Conservation (phyloP, 768 basidiomycete genomes). For the Naganishia antarctica region DNA sequence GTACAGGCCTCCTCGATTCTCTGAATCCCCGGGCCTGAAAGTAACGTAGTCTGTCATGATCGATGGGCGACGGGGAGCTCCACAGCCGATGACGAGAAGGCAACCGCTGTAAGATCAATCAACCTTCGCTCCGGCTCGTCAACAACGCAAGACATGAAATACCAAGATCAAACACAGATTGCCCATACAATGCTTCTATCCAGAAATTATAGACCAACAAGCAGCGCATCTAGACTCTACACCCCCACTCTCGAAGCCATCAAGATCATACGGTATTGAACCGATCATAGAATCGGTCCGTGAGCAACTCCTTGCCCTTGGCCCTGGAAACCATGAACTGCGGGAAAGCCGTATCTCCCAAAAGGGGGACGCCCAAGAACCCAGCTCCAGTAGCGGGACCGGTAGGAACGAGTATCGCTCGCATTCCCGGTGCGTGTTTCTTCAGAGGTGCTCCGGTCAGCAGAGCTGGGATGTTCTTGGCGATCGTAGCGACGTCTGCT, state of each 20-base stretch:
- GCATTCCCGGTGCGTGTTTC: constrained; percentile 23
- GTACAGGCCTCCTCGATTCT: too few relatives aligned
- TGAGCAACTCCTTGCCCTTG: constrained; percentile 43
- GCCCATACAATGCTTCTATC: too few relatives aligned
- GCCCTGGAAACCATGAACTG: constrained; percentile 33
- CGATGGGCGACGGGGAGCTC: too few relatives aligned
- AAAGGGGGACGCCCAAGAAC: constrained; percentile 17
- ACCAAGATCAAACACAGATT: too few relatives aligned
- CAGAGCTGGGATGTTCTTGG: constrained; percentile 47
- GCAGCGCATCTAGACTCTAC: background rate
- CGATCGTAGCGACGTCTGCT: constrained; percentile 27
- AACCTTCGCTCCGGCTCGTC: too few relatives aligned
- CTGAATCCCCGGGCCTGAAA: too few relatives aligned
- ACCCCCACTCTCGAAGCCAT: background rate
- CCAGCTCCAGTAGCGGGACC: constrained; percentile 24
- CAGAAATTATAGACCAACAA: too few relatives aligned
- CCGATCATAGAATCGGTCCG: constrained; percentile 18
- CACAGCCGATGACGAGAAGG: too few relatives aligned
- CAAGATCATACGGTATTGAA: constrained; percentile 11
- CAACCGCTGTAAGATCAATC: too few relatives aligned
- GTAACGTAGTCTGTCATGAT: too few relatives aligned
- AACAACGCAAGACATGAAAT: too few relatives aligned
- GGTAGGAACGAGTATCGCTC: constrained; percentile 24
- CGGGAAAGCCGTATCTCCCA: constrained; percentile 23
- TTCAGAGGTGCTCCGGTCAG: constrained; percentile 7